These are phyloP conservation scores for Pleurotus cornucopiae DNA, from an alignment of 768 basidiomycete genomes.

Conservation along the genomic window DNA sequence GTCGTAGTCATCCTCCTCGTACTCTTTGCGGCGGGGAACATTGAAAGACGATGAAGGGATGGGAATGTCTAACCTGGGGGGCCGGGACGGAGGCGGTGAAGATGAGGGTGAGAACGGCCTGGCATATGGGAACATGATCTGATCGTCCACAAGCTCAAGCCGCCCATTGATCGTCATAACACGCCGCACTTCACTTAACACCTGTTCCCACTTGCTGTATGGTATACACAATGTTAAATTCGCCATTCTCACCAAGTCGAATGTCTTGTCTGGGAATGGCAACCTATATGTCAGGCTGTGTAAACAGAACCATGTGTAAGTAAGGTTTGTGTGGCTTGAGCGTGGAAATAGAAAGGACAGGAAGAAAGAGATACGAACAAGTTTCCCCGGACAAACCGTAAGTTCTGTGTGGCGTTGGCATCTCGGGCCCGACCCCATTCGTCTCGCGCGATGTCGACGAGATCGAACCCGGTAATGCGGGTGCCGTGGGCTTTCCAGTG, in stretches of 20 bases:
- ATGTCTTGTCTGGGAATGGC: constrained; percentile 38
- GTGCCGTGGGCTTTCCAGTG: constrained; percentile 5
- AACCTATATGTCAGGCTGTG: constrained; percentile 33
- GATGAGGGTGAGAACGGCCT: not conserved
- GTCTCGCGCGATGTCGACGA: constrained; percentile 1
- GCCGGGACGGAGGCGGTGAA: not conserved
- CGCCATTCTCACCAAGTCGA: constrained; percentile 48
- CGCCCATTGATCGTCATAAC: constrained; percentile 39
- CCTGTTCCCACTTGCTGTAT: constrained; percentile 32
- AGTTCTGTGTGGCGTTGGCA: constrained; percentile 12
- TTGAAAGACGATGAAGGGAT: constrained; percentile 6
- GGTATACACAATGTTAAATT: constrained; percentile 40
- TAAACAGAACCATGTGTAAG: not conserved
- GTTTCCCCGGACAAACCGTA: constrained; percentile 35
- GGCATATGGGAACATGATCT: constrained; percentile 35
- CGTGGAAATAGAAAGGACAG: not conserved
- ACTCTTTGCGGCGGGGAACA: not conserved
- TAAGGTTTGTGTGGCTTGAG: not conserved
- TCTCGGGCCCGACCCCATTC: constrained; percentile 5
- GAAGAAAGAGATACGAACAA: constrained; percentile 31
- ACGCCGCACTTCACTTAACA: constrained; percentile 38
- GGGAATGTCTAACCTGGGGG: constrained; percentile 1
- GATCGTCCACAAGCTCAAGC: constrained; percentile 46
- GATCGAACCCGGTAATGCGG: constrained; percentile 2
- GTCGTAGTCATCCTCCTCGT: constrained; percentile 1